Conservation (phyloP, 2,329 filamentous ascomycete genomes). For the Alternaria alternata region DNA sequence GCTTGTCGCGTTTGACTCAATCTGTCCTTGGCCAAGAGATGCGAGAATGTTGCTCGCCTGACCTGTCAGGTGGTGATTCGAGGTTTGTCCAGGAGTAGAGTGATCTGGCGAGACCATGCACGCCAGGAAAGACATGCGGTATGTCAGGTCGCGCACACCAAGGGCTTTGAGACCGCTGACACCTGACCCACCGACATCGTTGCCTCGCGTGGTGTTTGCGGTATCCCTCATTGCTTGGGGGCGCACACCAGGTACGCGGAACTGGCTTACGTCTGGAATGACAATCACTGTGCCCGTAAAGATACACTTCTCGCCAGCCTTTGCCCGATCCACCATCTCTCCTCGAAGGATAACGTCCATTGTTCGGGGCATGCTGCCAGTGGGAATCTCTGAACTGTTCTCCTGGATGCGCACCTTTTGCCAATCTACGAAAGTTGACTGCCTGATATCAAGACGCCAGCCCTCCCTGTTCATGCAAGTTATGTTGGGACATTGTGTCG, state of each 20-base stretch:
- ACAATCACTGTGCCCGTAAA: slow-evolving; percentile 97
- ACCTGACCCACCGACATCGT: slow-evolving; percentile 83
- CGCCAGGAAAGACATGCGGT: slow-evolving; percentile 93
- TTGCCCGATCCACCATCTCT: slow-evolving; percentile 96
- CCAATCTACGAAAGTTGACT: slow-evolving; percentile 99
- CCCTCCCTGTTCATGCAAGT: slow-evolving; percentile 87
- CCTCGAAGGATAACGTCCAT: slow-evolving; percentile 97
- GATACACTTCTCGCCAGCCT: slow-evolving; percentile 97
- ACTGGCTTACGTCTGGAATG: slow-evolving; percentile 94
- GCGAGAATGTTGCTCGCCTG: slow-evolving; percentile 86
- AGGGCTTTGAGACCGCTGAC: slow-evolving; percentile 89
- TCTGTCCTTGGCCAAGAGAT: slow-evolving; percentile 76
- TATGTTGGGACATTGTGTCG: slow-evolving; percentile 89
- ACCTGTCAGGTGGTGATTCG: slow-evolving; percentile 72
- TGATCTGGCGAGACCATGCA: slow-evolving; percentile 95
- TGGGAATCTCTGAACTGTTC: slow-evolving; percentile 97
- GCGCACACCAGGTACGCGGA: slow-evolving; percentile 84
- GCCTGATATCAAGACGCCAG: slow-evolving; percentile 97
- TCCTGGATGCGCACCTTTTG: slow-evolving; percentile 98
- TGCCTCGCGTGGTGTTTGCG: slow-evolving; percentile 73
- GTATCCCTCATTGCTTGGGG: slow-evolving; percentile 87
- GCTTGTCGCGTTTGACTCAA: slow-evolving; percentile 67
- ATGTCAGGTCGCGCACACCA: slow-evolving; percentile 93
- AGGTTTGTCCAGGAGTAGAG: slow-evolving; percentile 77
- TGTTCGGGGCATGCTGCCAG: slow-evolving; percentile 96